Percentiles rank a stretch among this genome's conserved stretches.
Conservation (phyloP, 768 basidiomycete genomes). For the Lactarius trivialis region DNA sequence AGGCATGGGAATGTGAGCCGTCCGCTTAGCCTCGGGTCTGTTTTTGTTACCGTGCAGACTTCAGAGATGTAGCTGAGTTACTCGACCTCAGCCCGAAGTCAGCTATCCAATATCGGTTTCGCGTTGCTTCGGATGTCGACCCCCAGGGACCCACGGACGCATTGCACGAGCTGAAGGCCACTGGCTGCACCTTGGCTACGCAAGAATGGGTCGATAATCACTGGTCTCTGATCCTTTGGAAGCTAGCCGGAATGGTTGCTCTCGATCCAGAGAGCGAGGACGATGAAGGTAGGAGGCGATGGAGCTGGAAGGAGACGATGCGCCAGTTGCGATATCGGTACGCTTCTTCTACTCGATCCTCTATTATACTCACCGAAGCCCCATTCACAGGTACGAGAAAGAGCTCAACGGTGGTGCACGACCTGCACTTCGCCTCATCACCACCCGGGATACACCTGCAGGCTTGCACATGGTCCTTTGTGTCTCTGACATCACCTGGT, state of each 20-base stretch:
- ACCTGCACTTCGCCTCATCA: conserved; percentile 73
- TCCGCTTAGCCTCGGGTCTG: background rate
- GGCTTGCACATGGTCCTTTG: conserved; percentile 79
- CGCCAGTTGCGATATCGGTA: conserved; percentile 84
- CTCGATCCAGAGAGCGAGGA: conserved; percentile 59
- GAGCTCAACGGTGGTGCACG: conserved; percentile 56
- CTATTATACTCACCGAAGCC: background rate
- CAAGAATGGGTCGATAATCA: conserved; percentile 88
- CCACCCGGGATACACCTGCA: conserved; percentile 76
- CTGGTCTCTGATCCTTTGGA: conserved; percentile 90
- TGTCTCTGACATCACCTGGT: conserved; percentile 66
- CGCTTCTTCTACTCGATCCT: conserved; percentile 17
- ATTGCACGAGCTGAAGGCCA: conserved; percentile 44
- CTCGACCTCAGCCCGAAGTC: conserved; percentile 10
- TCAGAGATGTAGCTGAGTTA: conserved; percentile 20
- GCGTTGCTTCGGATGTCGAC: background rate
- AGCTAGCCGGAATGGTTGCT: conserved; percentile 77
- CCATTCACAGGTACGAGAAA: conserved; percentile 38
- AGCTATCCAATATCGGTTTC: conserved; percentile 12
- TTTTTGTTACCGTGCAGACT: background rate
- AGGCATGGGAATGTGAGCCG: conserved; percentile 43
- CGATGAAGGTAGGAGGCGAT: conserved; percentile 45
- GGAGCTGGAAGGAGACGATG: conserved; percentile 81
- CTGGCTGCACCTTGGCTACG: conserved; percentile 63
- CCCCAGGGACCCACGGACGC: conserved; percentile 41